These are phyloP conservation scores for Lactifluus subvellereus DNA, from an alignment of 768 basidiomycete genomes.

Conservation along the genomic window DNA sequence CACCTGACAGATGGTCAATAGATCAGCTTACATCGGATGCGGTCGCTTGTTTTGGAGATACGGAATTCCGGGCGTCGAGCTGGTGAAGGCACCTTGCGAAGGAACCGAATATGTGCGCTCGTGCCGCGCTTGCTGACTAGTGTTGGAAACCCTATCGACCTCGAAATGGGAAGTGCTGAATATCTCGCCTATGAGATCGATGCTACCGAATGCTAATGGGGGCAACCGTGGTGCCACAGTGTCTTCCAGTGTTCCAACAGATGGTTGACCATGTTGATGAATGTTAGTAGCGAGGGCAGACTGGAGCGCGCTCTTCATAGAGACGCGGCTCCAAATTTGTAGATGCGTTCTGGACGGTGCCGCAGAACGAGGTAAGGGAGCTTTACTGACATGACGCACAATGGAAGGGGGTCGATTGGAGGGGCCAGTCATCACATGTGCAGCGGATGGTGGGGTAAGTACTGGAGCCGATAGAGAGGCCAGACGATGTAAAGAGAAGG, in stretches of 20 bases:
- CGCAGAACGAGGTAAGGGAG: slow-evolving; percentile 1
- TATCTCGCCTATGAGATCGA: slow-evolving; percentile 24
- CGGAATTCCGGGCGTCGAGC: background rate
- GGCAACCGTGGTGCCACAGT: slow-evolving; percentile 20
- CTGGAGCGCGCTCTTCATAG: slow-evolving; percentile 24
- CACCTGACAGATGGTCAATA: background rate
- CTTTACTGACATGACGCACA: background rate
- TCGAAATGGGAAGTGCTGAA: slow-evolving; percentile 19
- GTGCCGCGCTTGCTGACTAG: slow-evolving; percentile 12
- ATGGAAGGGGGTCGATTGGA: slow-evolving; percentile 5
- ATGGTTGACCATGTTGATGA: slow-evolving; percentile 5
- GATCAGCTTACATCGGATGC: slow-evolving; percentile 6
- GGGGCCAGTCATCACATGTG: slow-evolving; percentile 21
- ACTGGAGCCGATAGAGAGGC: slow-evolving; percentile 23
- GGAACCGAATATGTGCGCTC: slow-evolving; percentile 24
- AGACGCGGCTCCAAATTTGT: slow-evolving; percentile 23
- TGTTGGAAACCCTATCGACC: background rate
- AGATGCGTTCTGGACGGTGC: slow-evolving; percentile 17
- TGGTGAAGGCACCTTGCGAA: background rate
- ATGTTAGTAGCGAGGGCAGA: slow-evolving; percentile 23
- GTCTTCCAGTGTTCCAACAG: background rate
- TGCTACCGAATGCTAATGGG: slow-evolving; percentile 18
- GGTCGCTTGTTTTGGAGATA: slow-evolving; percentile 7
- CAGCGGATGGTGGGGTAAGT: slow-evolving; percentile 21
- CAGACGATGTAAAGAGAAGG: slow-evolving; percentile 42